Evolutionary conservation across 192 early-diverging fungal genomes (phyloP).

Genomic region (Gaertneriomyces semiglobifer): DNA sequence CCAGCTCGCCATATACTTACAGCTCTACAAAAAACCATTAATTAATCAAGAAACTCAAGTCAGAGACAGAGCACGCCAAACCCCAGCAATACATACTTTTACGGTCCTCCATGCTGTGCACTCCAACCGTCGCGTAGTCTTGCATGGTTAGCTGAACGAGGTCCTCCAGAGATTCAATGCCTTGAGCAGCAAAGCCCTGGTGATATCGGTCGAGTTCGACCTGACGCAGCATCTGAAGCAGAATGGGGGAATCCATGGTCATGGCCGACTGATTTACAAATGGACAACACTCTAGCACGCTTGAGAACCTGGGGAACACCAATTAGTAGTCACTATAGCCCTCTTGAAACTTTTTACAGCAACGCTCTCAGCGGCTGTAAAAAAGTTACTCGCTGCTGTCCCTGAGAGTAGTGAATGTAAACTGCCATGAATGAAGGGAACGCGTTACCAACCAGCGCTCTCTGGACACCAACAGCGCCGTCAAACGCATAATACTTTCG

Average conservation of each 20-base stretch:
- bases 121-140: slow-evolving; percentile 51
- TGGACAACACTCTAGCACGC: background rate
- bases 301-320: background rate
- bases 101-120: slow-evolving; percentile 53
- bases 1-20: slow-evolving; percentile 22
- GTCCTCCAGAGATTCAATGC: slow-evolving; percentile 54
- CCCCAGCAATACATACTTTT: slow-evolving; percentile 37
- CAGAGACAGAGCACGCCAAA: slow-evolving; percentile 4
- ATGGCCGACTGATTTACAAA: background rate
- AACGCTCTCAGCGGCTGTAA: background rate
- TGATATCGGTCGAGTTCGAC: slow-evolving; percentile 49
- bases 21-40: slow-evolving; percentile 34
- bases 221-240: slow-evolving; percentile 9
- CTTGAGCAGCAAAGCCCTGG: slow-evolving; percentile 50
- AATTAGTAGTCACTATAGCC: background rate
- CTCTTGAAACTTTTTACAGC: background rate
- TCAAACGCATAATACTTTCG: no score
- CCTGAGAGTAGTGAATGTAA: background rate
- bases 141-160: slow-evolving; percentile 71
- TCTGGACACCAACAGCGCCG: no score
- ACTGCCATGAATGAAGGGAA: no score
- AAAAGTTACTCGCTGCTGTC: background rate
- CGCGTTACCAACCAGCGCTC: no score
- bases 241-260: background rate
- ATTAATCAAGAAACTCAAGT: background rate